Percentiles rank a stretch among this genome's conserved stretches.
Evolutionary conservation across 257 asterid genomes (phyloP).

Genomic region (Solanum sitiens): DNA sequence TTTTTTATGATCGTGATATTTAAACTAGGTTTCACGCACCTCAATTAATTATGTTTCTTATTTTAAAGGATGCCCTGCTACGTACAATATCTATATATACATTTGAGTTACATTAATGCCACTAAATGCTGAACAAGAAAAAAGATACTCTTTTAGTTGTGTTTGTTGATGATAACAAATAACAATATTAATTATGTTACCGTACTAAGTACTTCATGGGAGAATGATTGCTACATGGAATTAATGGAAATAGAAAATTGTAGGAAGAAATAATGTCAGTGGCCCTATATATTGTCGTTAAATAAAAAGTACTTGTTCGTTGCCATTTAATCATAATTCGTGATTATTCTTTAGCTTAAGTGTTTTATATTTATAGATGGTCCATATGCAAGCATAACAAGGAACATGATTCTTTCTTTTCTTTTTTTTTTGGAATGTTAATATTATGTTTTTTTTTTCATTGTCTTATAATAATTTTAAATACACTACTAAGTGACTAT

Average conservation of each 20-base stretch:
- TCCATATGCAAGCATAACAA: background rate
- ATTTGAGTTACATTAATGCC: background rate
- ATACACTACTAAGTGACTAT: background rate
- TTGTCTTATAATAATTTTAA: background rate
- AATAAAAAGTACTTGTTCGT: background rate
- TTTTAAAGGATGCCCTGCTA: too few species aligned
- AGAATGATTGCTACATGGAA: background rate
- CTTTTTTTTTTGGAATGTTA: background rate
- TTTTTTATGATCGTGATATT: too few species aligned
- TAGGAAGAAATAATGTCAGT: background rate
- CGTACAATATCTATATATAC: too few species aligned
- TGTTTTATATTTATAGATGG: background rate
- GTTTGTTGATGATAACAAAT: background rate
- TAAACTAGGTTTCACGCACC: rapidly evolving
- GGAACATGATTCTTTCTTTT: background rate
- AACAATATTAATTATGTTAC: background rate
- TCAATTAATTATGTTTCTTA: too few species aligned
- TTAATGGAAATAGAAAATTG: background rate
- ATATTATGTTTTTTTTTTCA: background rate
- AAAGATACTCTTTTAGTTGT: background rate
- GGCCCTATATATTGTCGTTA: background rate
- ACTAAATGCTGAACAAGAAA: background rate
- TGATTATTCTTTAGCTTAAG: background rate
- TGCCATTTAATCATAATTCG: background rate
- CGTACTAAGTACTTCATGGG: background rate